Conservation (phyloP, 2,329 filamentous ascomycete species). For the Cladophialophora exuberans region DNA sequence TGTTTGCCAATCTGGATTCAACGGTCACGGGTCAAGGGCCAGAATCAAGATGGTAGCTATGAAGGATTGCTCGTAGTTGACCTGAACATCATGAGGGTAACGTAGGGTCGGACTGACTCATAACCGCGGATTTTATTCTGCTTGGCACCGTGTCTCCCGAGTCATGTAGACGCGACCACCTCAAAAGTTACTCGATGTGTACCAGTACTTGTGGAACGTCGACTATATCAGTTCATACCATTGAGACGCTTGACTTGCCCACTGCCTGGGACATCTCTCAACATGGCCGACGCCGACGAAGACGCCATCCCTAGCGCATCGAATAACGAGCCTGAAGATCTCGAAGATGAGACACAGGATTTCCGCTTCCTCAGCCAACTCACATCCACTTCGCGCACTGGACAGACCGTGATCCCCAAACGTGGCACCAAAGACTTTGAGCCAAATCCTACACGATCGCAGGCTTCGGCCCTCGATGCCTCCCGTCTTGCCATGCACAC, state of each 20-base stretch:
- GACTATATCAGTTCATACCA: too few relatives aligned
- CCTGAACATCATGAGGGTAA: too few relatives aligned
- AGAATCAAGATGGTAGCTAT: too few relatives aligned
- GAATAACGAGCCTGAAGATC: constrained; percentile 58
- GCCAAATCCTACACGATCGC: constrained; percentile 81
- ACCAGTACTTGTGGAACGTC: too few relatives aligned
- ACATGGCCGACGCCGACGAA: constrained; percentile 51
- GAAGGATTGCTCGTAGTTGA: too few relatives aligned
- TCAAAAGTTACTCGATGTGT: too few relatives aligned
- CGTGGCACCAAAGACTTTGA: constrained; percentile 98
- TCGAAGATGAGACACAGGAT: constrained; percentile 82
- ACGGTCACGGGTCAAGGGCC: too few relatives aligned
- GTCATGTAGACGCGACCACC: too few relatives aligned
- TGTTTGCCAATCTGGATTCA: too few relatives aligned
- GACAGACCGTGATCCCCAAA: constrained; percentile 66
- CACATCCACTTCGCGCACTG: constrained; percentile 47
- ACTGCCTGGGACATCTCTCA: neutral
- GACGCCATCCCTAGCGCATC: constrained; percentile 39
- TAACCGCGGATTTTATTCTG: too few relatives aligned
- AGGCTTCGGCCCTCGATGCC: constrained; percentile 75
- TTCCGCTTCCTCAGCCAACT: constrained; percentile 72
- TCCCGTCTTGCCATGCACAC: constrained; percentile 88
- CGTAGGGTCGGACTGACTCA: too few relatives aligned
- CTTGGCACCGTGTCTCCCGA: too few relatives aligned
- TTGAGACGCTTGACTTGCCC: neutral